A percentile compares a stretch with the other conserved stretches of the same genome.
Conservation (phyloP, 768 basidiomycete genomes). For the Hysterangium stoloniferum region DNA sequence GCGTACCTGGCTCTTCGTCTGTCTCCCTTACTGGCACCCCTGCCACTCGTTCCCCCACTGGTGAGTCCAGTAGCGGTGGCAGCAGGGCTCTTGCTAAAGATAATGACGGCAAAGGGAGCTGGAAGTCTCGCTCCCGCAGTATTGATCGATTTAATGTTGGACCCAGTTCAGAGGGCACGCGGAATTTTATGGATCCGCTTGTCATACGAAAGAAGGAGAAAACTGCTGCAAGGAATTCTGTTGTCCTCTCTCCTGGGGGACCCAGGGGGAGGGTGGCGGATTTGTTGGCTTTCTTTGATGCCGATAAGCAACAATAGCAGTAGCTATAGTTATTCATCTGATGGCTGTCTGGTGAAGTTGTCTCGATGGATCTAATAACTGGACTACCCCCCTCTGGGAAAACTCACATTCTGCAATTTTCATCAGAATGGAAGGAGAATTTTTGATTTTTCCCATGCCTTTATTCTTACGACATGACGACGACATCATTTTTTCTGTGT, state of each 20-base stretch:
- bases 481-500: too few species aligned
- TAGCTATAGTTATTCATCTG: too few species aligned
- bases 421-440: too few species aligned
- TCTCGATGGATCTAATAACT: too few species aligned
- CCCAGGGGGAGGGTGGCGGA: slow-evolving; percentile 58
- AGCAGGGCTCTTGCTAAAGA: neutral
- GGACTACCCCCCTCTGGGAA: too few species aligned
- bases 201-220: slow-evolving; percentile 57
- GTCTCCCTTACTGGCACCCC: neutral
- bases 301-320: slow-evolving; percentile 18
- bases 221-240: slow-evolving; percentile 37
- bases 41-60: neutral
- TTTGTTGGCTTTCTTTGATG: slow-evolving; percentile 79
- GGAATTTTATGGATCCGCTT: slow-evolving; percentile 73
- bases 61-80: neutral
- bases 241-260: slow-evolving; percentile 26
- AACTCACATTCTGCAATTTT: too few species aligned
- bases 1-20: slow-evolving; percentile 8
- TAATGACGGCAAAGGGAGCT: neutral
- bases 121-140: slow-evolving; percentile 29
- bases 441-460: too few species aligned
- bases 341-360: too few species aligned
- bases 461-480: too few species aligned
- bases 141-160: slow-evolving; percentile 24
- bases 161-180: slow-evolving; percentile 11